These are phyloP conservation scores for Cardamine resedifolia DNA, from an alignment of 345 rosid species.

Conservation along the genomic window DNA sequence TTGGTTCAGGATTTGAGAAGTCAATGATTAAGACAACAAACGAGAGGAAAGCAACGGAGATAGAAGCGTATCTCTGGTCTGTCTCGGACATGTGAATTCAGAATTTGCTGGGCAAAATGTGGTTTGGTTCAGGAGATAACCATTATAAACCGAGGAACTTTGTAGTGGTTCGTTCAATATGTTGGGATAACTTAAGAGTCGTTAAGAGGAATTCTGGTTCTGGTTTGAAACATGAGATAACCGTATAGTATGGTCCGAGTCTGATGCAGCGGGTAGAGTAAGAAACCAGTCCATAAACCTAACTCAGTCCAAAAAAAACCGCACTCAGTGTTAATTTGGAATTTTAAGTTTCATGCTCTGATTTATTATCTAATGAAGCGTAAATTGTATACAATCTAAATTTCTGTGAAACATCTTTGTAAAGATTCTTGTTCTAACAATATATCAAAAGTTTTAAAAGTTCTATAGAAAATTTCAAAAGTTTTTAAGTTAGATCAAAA, in stretches of 20 bases:
- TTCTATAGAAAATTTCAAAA: too few species aligned
- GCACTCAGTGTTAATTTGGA: background rate
- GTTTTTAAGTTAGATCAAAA: background rate
- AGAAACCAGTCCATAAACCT: background rate
- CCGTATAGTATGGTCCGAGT: background rate
- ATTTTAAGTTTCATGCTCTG: background rate
- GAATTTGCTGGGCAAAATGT: background rate
- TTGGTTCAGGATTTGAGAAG: conserved; percentile 70
- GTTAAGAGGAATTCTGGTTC: background rate
- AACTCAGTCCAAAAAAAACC: too few species aligned
- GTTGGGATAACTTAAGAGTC: background rate
- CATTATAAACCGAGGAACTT: background rate
- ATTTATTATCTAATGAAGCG: background rate
- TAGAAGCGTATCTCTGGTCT: conserved; percentile 93
- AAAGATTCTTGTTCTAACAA: background rate
- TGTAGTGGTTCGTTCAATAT: background rate
- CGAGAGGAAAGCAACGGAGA: conserved; percentile 81
- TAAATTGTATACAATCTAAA: background rate
- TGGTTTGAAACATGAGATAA: background rate
- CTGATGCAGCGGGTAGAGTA: background rate
- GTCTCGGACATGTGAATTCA: conserved; percentile 74
- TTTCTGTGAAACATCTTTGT: background rate
- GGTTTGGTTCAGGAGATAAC: conserved; percentile 8
- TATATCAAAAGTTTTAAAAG: too few species aligned
- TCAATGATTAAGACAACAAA: conserved; percentile 56